Evolutionary conservation across 257 asterid genomes (phyloP).

Genomic region (Osmanthus fragrans): DNA sequence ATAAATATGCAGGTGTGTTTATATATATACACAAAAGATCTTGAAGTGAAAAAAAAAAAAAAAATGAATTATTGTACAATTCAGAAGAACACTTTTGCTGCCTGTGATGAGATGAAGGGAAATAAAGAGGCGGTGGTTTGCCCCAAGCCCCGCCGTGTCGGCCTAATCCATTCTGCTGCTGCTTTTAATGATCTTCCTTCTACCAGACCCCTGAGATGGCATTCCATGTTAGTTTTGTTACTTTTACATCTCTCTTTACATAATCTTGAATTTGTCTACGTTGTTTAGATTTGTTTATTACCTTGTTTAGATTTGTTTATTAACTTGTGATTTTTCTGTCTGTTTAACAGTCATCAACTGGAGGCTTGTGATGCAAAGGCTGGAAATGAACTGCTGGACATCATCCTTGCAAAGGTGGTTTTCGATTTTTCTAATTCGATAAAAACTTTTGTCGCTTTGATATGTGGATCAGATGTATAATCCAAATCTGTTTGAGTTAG

Average conservation of each 20-base stretch:
- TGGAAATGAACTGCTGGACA: conserved; percentile 80
- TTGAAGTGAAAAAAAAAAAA: not conserved
- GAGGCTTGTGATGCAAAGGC: conserved; percentile 78
- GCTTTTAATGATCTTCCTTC: conserved; percentile 45
- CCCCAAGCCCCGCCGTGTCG: conserved; percentile 86
- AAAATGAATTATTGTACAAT: conserved; percentile 69
- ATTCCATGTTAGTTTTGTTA: conserved; percentile 48
- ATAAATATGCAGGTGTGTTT: conserved; percentile 31
- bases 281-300: not conserved
- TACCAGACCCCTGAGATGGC: conserved; percentile 63
- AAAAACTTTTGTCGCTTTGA: not conserved
- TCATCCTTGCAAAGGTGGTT: conserved; percentile 75
- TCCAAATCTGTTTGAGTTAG: conserved; percentile 6
- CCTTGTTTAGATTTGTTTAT: not conserved
- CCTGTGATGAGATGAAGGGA: conserved; percentile 68
- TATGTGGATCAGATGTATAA: conserved; percentile 17
- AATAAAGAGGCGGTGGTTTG: conserved; percentile 68
- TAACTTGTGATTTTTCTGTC: not conserved
- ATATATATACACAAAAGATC: conserved; percentile 17
- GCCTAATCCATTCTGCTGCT: conserved; percentile 40
- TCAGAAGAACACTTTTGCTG: conserved; percentile 49
- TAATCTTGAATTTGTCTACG: not conserved
- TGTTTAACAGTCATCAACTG: conserved; percentile 60
- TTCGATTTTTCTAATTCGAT: not conserved
- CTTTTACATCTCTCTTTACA: not conserved